phyloP scores from a whole-genome alignment of 495 filamentous ascomycete genomes.

The Aspergillus saccharolyticus region DNA sequence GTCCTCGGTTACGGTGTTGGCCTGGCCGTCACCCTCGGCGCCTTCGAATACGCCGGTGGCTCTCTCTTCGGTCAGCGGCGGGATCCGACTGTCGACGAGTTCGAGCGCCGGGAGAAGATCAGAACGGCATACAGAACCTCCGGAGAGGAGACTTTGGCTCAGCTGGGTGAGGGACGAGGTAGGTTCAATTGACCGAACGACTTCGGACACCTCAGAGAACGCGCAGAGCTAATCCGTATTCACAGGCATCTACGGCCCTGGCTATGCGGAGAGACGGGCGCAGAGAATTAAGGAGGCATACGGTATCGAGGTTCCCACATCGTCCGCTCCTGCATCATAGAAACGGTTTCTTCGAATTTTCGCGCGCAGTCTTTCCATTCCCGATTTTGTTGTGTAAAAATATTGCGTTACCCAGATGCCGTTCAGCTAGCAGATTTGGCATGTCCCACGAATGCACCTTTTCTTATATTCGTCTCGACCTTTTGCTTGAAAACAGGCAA shows the following conservation, averaged over 20 bases:
- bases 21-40: slow-evolving; percentile 58
- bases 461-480: slow-evolving; percentile 9
- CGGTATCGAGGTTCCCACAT: slow-evolving; percentile 70
- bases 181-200: slow-evolving; percentile 22
- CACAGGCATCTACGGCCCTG: slow-evolving; percentile 73
- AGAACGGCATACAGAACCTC: slow-evolving; percentile 70
- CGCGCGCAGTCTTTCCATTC: slow-evolving; percentile 16
- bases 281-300: slow-evolving; percentile 85
- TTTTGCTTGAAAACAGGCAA: neutral
- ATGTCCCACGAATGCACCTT: slow-evolving; percentile 17
- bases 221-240: slow-evolving; percentile 22
- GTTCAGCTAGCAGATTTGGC: slow-evolving; percentile 33
- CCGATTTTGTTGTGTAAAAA: slow-evolving; percentile 37
- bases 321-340: slow-evolving; percentile 40
- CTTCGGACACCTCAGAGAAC: neutral
- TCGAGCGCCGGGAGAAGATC: slow-evolving; percentile 68
- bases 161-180: slow-evolving; percentile 91
- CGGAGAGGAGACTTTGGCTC: slow-evolving; percentile 72
- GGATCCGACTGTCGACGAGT: slow-evolving; percentile 66
- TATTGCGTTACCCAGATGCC: slow-evolving; percentile 35
- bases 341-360: slow-evolving; percentile 20
- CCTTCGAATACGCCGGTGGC: slow-evolving; percentile 76
- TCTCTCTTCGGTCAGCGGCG: slow-evolving; percentile 52
- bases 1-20: slow-evolving; percentile 71
- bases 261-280: slow-evolving; percentile 80